A percentile compares a stretch with the other conserved stretches of the same genome.
These are phyloP conservation scores for Nakazawaea siamensis DNA, from an alignment of 805 yeast genomes.

Conservation along the genomic window DNA sequence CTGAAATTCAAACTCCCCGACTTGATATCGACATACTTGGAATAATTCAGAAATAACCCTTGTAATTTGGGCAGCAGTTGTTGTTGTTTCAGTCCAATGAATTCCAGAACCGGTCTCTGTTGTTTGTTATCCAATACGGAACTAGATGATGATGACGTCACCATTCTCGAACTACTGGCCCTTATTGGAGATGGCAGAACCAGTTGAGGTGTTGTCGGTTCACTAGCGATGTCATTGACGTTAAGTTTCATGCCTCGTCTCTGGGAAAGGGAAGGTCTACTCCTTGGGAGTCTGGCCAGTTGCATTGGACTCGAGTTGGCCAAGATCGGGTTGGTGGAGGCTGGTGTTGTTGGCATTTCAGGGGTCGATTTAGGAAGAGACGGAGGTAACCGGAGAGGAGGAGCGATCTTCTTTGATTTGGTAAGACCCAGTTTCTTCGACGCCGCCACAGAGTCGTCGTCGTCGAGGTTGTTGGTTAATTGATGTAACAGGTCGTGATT, in stretches of 20 bases:
- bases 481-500: no score
- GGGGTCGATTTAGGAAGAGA: no score
- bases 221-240: constrained; percentile 15
- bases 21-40: constrained; percentile 84
- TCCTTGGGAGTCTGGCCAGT: constrained; percentile 16
- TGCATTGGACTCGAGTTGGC: constrained; percentile 7
- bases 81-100: constrained; percentile 16
- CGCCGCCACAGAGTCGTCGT: no score
- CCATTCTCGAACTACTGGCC: no score
- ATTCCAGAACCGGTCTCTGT: constrained; percentile 15
- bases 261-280: constrained; percentile 40
- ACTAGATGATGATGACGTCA: constrained; percentile 13
- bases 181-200: background rate
- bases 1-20: constrained; percentile 88
- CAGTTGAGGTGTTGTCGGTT: background rate
- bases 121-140: constrained; percentile 12
- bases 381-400: constrained; percentile 11
- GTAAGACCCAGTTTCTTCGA: no score
- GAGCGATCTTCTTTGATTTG: constrained; percentile 4
- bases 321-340: background rate
- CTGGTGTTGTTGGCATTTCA: background rate
- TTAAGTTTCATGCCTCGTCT: constrained; percentile 48
- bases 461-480: no score
- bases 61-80: constrained; percentile 29
- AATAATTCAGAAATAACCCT: constrained; percentile 74